A percentile compares a stretch with the other conserved stretches of the same genome.
Conservation (phyloP, 495 filamentous ascomycete genomes). For the Chaetomidium leptoderma region DNA sequence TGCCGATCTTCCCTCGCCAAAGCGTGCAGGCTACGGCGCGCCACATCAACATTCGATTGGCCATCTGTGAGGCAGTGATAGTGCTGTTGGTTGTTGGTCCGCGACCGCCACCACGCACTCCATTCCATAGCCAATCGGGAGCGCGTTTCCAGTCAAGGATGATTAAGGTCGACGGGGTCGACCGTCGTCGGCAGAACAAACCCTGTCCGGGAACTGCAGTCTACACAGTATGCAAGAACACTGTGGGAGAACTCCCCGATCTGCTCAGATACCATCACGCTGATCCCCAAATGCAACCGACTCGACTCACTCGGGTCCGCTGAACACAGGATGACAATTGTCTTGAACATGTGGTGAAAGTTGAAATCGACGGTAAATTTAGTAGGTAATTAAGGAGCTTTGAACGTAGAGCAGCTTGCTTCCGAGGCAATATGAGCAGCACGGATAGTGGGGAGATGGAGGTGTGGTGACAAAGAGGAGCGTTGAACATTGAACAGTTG, state of each 20-base stretch:
- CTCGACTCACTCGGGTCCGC: no score
- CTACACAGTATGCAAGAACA: background rate
- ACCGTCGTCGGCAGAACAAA: background rate
- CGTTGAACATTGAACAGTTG: no score
- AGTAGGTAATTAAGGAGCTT: no score
- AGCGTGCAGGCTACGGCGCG: background rate
- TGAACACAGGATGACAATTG: no score
- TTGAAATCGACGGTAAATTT: no score
- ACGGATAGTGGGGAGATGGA: no score
- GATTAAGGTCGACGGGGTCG: slow-evolving; percentile 2
- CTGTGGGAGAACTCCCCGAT: background rate
- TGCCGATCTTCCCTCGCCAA: background rate
- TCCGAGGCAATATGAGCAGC: no score
- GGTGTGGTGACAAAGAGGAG: no score
- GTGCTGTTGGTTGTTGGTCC: slow-evolving; percentile 9
- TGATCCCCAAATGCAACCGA: no score
- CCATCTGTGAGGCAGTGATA: slow-evolving; percentile 1
- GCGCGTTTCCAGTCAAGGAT: background rate
- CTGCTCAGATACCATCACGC: no score
- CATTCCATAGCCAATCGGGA: background rate
- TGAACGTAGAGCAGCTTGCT: no score
- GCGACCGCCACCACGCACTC: background rate
- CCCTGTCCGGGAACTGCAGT: background rate
- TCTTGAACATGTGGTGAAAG: no score
- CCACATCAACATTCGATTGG: background rate